Evolutionary conservation across 139 green algal species (phyloP).

Genomic region (Spirogloea muscicola): DNA sequence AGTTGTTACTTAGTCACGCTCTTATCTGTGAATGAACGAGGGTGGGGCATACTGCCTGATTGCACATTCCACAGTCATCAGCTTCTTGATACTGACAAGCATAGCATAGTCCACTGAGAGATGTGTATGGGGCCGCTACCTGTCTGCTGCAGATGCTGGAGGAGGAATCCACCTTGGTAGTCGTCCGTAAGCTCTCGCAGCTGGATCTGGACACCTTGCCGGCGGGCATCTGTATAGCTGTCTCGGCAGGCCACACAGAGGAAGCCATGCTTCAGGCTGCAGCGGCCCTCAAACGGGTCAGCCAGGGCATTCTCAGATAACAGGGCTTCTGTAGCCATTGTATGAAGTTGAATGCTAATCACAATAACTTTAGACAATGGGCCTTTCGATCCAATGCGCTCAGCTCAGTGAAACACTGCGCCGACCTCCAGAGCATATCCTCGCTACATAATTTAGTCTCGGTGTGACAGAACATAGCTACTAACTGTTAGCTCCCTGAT

Average conservation of each 20-base stretch:
- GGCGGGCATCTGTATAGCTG: constrained; percentile 19
- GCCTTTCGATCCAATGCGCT: too few species aligned
- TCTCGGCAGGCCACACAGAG: constrained; percentile 24
- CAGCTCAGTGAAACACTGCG: too few species aligned
- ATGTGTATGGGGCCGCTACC: neutral
- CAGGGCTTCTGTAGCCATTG: too few species aligned
- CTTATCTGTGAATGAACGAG: neutral
- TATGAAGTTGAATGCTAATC: too few species aligned
- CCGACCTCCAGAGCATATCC: too few species aligned
- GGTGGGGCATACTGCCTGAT: neutral
- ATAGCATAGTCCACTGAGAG: too few species aligned
- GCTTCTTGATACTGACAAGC: too few species aligned
- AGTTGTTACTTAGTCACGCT: neutral
- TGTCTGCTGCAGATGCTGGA: constrained; percentile 19
- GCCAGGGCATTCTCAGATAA: neutral
- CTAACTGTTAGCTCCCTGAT: too few species aligned
- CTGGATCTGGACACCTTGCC: constrained; percentile 22
- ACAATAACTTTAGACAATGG: too few species aligned
- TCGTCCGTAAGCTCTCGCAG: constrained; percentile 6
- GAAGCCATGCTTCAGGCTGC: constrained; percentile 29
- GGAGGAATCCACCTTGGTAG: constrained; percentile 16
- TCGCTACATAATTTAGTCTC: too few species aligned
- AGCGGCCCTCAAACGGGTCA: constrained; percentile 11
- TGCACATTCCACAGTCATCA: neutral
- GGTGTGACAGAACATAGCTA: too few species aligned